Conservation (phyloP, 2,329 filamentous ascomycete genomes). For the Byssoonygena ceratinophila region DNA sequence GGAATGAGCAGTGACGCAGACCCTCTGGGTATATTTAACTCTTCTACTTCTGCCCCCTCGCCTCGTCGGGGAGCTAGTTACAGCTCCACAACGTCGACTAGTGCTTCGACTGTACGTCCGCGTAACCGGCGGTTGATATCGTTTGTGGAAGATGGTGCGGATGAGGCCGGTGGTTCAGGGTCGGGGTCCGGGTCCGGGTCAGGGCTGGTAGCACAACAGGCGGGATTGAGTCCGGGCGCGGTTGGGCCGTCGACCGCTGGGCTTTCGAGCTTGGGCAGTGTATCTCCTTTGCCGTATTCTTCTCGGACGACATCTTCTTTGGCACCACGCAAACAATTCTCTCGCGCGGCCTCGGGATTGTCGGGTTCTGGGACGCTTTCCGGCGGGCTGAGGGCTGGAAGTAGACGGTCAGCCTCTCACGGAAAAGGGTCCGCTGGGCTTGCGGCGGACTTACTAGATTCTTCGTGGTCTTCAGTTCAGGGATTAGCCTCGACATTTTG, state of each 20-base stretch:
- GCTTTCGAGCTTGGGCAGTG: neutral
- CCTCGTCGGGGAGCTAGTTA: slow-evolving; percentile 23
- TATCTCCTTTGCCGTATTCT: neutral
- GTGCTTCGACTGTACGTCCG: slow-evolving; percentile 32
- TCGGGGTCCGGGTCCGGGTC: slow-evolving; percentile 23
- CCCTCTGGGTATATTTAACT: slow-evolving; percentile 29
- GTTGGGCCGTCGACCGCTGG: neutral
- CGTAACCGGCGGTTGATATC: slow-evolving; percentile 37
- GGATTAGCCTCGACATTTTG: slow-evolving; percentile 40
- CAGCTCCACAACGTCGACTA: slow-evolving; percentile 21
- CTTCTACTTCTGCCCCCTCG: slow-evolving; percentile 19
- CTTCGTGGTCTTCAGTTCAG: slow-evolving; percentile 41
- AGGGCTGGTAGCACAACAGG: slow-evolving; percentile 30
- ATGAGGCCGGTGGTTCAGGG: neutral
- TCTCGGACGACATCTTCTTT: slow-evolving; percentile 15
- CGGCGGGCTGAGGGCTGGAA: neutral
- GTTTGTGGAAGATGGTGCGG: slow-evolving; percentile 29
- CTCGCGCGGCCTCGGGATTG: slow-evolving; percentile 2
- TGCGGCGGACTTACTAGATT: slow-evolving; percentile 33
- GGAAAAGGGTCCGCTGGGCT: slow-evolving; percentile 9
- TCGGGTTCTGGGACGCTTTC: neutral
- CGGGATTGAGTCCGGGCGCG: neutral
- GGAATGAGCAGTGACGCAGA: slow-evolving; percentile 36
- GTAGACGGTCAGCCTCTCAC: neutral
- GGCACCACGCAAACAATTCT: slow-evolving; percentile 2